Evolutionary conservation across 345 rosid species (phyloP), one percentile per base, ranked within the genome.

Genomic region (Conringia planisiliqua): DNA sequence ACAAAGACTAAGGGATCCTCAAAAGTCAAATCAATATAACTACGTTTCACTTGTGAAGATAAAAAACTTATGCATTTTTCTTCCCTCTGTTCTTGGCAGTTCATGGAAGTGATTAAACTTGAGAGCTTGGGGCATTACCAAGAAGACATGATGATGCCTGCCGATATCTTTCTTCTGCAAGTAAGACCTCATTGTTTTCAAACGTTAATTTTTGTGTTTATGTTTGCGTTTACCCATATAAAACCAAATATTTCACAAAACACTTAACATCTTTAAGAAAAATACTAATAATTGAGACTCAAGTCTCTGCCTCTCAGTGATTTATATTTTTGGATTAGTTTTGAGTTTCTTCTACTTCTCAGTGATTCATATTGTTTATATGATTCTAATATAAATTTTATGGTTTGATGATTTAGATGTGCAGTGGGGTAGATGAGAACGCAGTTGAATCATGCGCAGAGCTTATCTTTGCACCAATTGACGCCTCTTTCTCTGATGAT

Each of bases 401-500:
- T 61, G 32, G 16, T 77, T 59, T 50, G 73, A 52, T 71, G 64
- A 72, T 58, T 32, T 83, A 94, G 98, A 91, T 94, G 52, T 94
- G 98, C 58, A 89, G 91, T 74, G 98, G 98, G 26, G 90, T 94
- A 75, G 97, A 91, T 59, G 97, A 94, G 79, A 91, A 91, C 64
- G 89, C 97, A 18, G 68, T 84, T 43, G 97, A 96, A 40, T 84
- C 89, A 20, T 87, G 90, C 58, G 91, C 94, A 6, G 98, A 93
- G 73, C 93, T 93, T 55, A 84, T 93, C 56, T 91, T 94, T 84
- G 96, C 96, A 73, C 98, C 98, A 4, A 94, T 94, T 10, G 98
- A 94, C 67, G 97, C 98, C 22, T 91, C 98, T 35, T 89, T 94
- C 77, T 91, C 96, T 14, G 98, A 94, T 42, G 97, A 94, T 76